These are phyloP conservation scores for Arctostaphylos glauca DNA, from an alignment of 148 eudicot species.

Conservation along the genomic window DNA sequence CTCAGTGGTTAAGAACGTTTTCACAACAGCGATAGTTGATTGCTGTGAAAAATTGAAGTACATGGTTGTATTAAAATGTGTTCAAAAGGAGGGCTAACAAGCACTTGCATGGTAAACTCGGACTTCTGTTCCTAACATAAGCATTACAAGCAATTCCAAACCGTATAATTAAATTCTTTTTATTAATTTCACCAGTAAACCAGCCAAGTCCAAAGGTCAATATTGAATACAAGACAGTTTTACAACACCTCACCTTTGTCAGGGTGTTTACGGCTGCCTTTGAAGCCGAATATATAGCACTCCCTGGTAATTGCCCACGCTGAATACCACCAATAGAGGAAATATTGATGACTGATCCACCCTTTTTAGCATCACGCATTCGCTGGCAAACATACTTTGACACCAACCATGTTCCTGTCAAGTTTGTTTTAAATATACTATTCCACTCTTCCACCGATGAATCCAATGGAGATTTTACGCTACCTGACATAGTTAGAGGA, in stretches of 20 bases:
- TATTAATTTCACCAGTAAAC: background rate
- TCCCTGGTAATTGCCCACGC: conserved; percentile 38
- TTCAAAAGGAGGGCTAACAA: background rate
- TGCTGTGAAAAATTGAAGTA: background rate
- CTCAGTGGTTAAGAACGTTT: background rate
- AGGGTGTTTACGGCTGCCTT: conserved; percentile 39
- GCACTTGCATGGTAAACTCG: background rate
- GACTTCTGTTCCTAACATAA: background rate
- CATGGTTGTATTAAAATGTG: background rate
- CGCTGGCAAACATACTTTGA: conserved; percentile 38
- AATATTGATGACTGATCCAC: conserved; percentile 50
- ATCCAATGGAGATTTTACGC: conserved; percentile 30
- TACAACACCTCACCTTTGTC: conserved; percentile 31
- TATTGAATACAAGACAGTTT: background rate
- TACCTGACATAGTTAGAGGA: conserved; percentile 25
- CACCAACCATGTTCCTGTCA: conserved; percentile 47
- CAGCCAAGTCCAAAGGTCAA: conserved; percentile 1
- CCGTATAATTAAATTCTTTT: background rate
- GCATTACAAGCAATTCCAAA: background rate
- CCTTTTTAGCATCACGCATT: conserved; percentile 34
- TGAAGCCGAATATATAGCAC: conserved; percentile 35
- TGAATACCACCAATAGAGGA: conserved; percentile 44
- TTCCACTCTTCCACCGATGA: conserved; percentile 42
- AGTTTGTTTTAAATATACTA: conserved; percentile 30
- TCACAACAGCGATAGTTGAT: background rate